phyloP scores from a whole-genome alignment of 108 stramenopile species.

The Stephanodiscus triporus region DNA sequence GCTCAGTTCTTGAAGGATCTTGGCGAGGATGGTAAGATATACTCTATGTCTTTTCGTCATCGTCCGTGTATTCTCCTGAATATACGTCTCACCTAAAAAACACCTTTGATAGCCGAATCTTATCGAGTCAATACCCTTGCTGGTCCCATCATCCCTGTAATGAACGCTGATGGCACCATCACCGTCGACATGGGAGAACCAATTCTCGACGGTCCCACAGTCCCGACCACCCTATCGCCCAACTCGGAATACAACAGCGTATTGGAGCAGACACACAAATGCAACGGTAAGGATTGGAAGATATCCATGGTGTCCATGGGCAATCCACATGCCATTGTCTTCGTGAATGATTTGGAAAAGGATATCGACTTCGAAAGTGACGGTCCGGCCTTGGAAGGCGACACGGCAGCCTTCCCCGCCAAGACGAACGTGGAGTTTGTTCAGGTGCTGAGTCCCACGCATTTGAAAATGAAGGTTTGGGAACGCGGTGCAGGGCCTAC shows the following conservation, averaged over 20 bases:
- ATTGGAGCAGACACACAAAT: conserved; percentile 83
- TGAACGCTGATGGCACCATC: conserved; percentile 91
- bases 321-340: conserved; percentile 96
- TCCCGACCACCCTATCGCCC: conserved; percentile 88
- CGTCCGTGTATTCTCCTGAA: background rate
- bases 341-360: conserved; percentile 89
- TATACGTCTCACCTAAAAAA: conserved; percentile 11
- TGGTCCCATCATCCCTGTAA: conserved; percentile 91
- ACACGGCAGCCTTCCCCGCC: conserved; percentile 86
- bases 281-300: conserved; percentile 88
- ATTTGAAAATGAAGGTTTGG: conserved; percentile 97
- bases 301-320: conserved; percentile 95
- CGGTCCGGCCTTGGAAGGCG: conserved; percentile 90
- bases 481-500: conserved; percentile 98
- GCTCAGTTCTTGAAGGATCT: conserved; percentile 93
- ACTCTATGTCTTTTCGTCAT: background rate
- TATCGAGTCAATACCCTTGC: conserved; percentile 93
- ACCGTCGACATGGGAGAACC: conserved; percentile 98
- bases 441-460: conserved; percentile 80
- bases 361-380: conserved; percentile 87
- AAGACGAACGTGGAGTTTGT: conserved; percentile 98
- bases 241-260: conserved; percentile 81
- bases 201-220: conserved; percentile 76
- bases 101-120: conserved; percentile 52
- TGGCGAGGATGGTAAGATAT: conserved; percentile 72